A percentile compares a stretch with the other conserved stretches of the same genome.
Evolutionary conservation across 2,329 filamentous ascomycete genomes (phyloP).

Genomic region (Drechslera avenae): DNA sequence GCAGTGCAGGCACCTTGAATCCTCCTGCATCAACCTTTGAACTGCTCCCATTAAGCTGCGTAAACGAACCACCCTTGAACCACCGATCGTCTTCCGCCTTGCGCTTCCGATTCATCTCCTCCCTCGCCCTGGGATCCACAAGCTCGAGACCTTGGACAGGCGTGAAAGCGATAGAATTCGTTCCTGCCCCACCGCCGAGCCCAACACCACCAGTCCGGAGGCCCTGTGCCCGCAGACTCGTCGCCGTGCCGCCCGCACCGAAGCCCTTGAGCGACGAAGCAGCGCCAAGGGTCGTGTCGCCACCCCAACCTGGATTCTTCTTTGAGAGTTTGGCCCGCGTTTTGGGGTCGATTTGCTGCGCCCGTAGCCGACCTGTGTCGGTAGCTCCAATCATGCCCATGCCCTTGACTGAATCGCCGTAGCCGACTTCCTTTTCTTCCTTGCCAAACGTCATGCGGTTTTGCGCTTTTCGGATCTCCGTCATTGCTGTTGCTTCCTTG

Average conservation of each 20-base stretch:
- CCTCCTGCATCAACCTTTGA: slow-evolving; percentile 62
- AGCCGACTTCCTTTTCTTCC: slow-evolving; percentile 92
- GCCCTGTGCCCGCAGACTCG: slow-evolving; percentile 77
- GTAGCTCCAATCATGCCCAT: slow-evolving; percentile 93
- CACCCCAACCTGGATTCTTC: slow-evolving; percentile 96
- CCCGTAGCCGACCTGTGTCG: slow-evolving; percentile 87
- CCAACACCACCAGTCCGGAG: slow-evolving; percentile 83
- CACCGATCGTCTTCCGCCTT: slow-evolving; percentile 94
- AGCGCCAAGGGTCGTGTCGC: slow-evolving; percentile 59
- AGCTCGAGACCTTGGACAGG: slow-evolving; percentile 93
- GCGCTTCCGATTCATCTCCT: slow-evolving; percentile 85
- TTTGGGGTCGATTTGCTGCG: slow-evolving; percentile 86
- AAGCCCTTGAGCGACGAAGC: slow-evolving; percentile 78
- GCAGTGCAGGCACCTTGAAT: slow-evolving; percentile 83
- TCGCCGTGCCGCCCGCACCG: slow-evolving; percentile 67
- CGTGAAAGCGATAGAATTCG: slow-evolving; percentile 88
- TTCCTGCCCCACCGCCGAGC: slow-evolving; percentile 64
- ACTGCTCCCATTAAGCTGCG: slow-evolving; percentile 67
- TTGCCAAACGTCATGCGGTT: slow-evolving; percentile 96
- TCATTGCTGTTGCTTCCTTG: slow-evolving; percentile 97
- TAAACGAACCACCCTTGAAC: slow-evolving; percentile 98
- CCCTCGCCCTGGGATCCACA: slow-evolving; percentile 88
- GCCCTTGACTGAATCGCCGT: slow-evolving; percentile 84
- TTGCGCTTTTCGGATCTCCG: slow-evolving; percentile 91
- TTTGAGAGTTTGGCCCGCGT: slow-evolving; percentile 92